phyloP scores from a whole-genome alignment of 495 filamentous ascomycete species.

The Tuber aestivum region DNA sequence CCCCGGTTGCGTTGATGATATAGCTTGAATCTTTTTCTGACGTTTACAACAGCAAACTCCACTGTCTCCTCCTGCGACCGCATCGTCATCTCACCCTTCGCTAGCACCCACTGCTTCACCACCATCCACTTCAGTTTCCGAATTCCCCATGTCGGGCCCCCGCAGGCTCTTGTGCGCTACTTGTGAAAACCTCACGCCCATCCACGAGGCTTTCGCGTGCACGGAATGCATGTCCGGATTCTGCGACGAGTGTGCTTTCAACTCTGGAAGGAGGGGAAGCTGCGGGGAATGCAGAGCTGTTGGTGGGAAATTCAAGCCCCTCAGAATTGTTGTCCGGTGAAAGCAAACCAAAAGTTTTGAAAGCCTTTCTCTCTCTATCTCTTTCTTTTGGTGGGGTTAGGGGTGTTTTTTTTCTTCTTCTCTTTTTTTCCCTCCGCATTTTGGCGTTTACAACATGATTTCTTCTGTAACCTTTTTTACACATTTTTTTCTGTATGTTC shows the following conservation, averaged over 20 bases:
- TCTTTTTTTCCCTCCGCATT: background rate
- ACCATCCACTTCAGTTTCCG: conserved; percentile 27
- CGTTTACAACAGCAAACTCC: conserved; percentile 36
- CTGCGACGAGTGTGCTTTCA: conserved; percentile 37
- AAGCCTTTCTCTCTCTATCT: background rate
- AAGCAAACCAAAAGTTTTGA: conserved; percentile 11
- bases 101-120: conserved; percentile 25
- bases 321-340: conserved; percentile 40
- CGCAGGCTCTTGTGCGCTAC: conserved; percentile 33
- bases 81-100: conserved; percentile 30
- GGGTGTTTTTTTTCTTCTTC: conserved; percentile 5
- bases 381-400: background rate
- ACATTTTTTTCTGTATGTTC: conserved; percentile 10
- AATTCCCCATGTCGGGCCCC: conserved; percentile 25
- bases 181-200: conserved; percentile 29
- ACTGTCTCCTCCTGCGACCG: conserved; percentile 33
- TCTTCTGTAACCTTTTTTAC: conserved; percentile 7
- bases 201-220: conserved; percentile 35
- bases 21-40: conserved; percentile 31
- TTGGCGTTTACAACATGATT: conserved; percentile 21
- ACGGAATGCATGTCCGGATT: conserved; percentile 42
- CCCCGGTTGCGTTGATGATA: conserved; percentile 24
- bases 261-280: conserved; percentile 32
- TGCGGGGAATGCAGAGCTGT: conserved; percentile 40
- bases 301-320: conserved; percentile 40